Conservation (phyloP, 1,139 yeast species). For the Arxiozyma slooffiae region DNA sequence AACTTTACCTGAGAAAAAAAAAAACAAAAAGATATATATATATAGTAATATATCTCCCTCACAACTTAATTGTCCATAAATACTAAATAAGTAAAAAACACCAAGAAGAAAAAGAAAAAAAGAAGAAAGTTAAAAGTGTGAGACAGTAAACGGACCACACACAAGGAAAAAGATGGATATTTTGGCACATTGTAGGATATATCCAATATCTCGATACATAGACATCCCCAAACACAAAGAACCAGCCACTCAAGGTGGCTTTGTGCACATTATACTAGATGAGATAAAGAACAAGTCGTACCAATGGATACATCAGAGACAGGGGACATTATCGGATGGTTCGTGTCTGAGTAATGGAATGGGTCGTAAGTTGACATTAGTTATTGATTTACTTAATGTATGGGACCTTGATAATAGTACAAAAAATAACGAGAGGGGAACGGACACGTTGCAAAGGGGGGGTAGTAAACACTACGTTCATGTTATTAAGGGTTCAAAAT, state of each 20-base stretch:
- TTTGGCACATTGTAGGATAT: slow-evolving; percentile 22
- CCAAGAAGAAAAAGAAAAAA: not conserved
- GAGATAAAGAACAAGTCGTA: not conserved
- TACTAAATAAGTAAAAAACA: no score
- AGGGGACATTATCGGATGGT: not conserved
- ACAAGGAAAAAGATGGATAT: slow-evolving; percentile 18
- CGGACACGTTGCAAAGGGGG: not conserved
- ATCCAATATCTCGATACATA: slow-evolving; percentile 19
- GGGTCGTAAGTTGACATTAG: not conserved
- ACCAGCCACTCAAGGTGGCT: not conserved
- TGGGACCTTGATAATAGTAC: not conserved
- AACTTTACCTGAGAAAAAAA: no score
- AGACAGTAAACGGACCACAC: not conserved
- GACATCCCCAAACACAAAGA: not conserved
- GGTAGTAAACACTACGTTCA: no score
- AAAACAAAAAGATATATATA: no score
- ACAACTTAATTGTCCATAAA: no score
- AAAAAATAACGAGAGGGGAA: not conserved
- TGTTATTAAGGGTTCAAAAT: not conserved
- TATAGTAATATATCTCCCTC: no score
- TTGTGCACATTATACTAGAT: not conserved
- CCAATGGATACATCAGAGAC: not conserved
- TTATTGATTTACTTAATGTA: not conserved
- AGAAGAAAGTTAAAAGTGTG: not conserved
- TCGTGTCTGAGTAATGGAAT: not conserved